Evolutionary conservation across 352 stramenopile species (phyloP).

Genomic region (Thalassiosira hispida): DNA sequence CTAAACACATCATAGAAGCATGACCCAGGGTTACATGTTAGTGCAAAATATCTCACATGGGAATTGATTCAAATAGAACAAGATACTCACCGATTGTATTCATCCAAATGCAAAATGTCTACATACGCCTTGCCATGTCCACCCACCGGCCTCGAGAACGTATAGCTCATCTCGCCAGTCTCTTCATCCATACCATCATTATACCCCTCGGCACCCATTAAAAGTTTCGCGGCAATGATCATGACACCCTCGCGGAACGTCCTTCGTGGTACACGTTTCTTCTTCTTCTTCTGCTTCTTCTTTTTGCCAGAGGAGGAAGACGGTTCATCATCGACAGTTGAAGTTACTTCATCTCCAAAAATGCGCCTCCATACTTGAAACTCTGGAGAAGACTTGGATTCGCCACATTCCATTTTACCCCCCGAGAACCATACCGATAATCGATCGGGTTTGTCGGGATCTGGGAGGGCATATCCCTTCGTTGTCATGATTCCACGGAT

Average conservation of each 20-base stretch:
- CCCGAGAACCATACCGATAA: slow-evolving; percentile 76
- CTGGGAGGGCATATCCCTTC: slow-evolving; percentile 64
- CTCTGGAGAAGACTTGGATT: not conserved
- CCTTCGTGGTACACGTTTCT: slow-evolving; percentile 43
- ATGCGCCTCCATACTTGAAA: slow-evolving; percentile 55
- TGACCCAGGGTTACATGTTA: not conserved
- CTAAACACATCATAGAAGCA: not conserved
- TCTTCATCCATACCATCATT: slow-evolving; percentile 47
- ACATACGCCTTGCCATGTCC: slow-evolving; percentile 59
- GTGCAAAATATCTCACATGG: not conserved
- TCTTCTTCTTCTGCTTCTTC: not conserved
- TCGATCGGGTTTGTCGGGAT: slow-evolving; percentile 59
- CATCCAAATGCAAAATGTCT: slow-evolving; percentile 30
- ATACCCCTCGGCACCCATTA: slow-evolving; percentile 46
- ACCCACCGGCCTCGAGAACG: slow-evolving; percentile 43
- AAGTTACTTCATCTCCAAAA: slow-evolving; percentile 37
- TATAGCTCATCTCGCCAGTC: slow-evolving; percentile 49
- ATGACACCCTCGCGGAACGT: slow-evolving; percentile 43
- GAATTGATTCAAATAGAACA: not conserved
- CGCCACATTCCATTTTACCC: slow-evolving; percentile 60
- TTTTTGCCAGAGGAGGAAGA: not conserved
- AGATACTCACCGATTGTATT: not conserved
- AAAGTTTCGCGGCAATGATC: slow-evolving; percentile 47
- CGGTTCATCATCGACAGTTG: not conserved
- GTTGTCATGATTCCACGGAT: slow-evolving; percentile 72